phyloP scores from a whole-genome alignment of 805 yeast genomes.

The Saccharomycopsis schoenii region DNA sequence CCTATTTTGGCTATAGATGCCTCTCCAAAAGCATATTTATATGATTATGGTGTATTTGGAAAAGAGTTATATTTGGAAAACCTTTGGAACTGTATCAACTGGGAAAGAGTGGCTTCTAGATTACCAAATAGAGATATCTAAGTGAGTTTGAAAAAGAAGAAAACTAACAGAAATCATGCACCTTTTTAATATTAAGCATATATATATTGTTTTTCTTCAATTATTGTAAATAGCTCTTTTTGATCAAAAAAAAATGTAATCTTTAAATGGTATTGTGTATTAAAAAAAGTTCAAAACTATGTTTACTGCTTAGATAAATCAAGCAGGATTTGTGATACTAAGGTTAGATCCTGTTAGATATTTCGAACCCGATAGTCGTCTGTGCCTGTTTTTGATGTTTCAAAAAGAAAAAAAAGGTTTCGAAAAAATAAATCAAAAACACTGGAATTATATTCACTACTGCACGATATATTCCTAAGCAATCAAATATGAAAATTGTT shows the following conservation, averaged over 20 bases:
- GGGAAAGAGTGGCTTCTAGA: conserved; percentile 54
- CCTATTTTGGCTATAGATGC: conserved; percentile 68
- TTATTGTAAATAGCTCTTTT: not conserved
- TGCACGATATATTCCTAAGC: too few species aligned
- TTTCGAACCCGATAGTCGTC: too few species aligned
- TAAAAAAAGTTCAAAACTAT: too few species aligned
- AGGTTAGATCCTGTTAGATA: too few species aligned
- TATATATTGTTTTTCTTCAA: not conserved
- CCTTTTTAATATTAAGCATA: not conserved
- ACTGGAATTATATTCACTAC: too few species aligned
- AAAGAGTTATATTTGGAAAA: conserved; percentile 53
- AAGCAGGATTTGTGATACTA: too few species aligned
- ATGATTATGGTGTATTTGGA: conserved; percentile 74
- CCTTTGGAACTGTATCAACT: conserved; percentile 61
- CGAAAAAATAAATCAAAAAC: too few species aligned
- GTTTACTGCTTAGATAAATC: too few species aligned
- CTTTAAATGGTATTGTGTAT: too few species aligned
- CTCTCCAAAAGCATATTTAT: conserved; percentile 57
- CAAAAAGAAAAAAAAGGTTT: too few species aligned
- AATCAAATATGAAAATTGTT: too few species aligned
- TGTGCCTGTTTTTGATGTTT: too few species aligned
- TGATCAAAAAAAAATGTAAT: not conserved
- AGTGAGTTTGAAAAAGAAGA: not conserved
- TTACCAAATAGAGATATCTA: conserved; percentile 22
- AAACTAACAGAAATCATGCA: not conserved